These are phyloP conservation scores for Ogataea pignaliae DNA, from an alignment of 805 yeast genomes.

Conservation along the genomic window DNA sequence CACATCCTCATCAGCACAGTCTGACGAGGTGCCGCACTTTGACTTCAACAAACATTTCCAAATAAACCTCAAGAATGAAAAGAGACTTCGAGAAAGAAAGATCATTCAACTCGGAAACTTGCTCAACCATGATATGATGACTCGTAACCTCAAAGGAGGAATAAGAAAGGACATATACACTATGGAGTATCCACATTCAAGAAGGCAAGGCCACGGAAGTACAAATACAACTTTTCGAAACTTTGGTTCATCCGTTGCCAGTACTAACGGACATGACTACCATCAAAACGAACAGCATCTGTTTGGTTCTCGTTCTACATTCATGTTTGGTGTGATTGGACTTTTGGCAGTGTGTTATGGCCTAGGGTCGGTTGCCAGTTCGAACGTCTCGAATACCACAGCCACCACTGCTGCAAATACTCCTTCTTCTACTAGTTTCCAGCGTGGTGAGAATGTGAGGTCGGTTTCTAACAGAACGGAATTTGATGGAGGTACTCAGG, in stretches of 20 bases:
- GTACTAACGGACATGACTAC: no score
- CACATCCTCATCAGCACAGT: no score
- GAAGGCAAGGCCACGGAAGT: conserved; percentile 2
- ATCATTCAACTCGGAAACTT: conserved; percentile 22
- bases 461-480: no score
- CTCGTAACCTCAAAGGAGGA: conserved; percentile 18
- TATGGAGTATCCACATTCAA: no score
- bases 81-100: conserved; percentile 25
- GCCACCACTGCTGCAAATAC: no score
- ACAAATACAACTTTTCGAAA: conserved; percentile 2
- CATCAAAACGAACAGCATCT: no score
- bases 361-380: neutral
- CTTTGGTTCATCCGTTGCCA: neutral
- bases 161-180: conserved; percentile 14
- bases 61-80: conserved; percentile 44
- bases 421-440: no score
- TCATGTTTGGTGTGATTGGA: conserved; percentile 2
- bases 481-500: neutral
- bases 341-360: conserved; percentile 9
- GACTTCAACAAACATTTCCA: conserved; percentile 51
- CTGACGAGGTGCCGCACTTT: conserved; percentile 58
- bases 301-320: no score
- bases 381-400: no score
- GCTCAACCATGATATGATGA: conserved; percentile 21
- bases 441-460: no score